Conservation (phyloP, 805 yeast genomes). For the Wickerhamiella domercqiae region DNA sequence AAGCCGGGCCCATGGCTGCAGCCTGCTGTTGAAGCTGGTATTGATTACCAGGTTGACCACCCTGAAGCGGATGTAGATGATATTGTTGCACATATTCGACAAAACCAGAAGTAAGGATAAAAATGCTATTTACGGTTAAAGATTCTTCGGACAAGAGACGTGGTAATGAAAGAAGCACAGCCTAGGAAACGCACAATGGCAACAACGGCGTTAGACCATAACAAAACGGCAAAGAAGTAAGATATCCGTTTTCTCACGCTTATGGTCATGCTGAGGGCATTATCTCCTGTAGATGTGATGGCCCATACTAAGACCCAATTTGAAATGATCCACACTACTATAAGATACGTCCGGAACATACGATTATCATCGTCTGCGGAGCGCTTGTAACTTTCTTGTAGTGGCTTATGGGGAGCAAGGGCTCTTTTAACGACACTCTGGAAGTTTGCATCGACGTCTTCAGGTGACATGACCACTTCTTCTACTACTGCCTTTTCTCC, state of each 20-base stretch:
- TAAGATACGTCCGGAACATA: slow-evolving; percentile 28
- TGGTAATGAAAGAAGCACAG: slow-evolving; percentile 32
- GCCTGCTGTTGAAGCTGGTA: slow-evolving; percentile 35
- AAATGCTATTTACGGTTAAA: slow-evolving; percentile 9
- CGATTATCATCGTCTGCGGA: slow-evolving; percentile 26
- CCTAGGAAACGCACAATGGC: slow-evolving; percentile 44
- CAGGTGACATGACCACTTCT: slow-evolving; percentile 32
- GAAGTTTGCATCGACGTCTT: slow-evolving; percentile 39
- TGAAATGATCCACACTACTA: slow-evolving; percentile 27
- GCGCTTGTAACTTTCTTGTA: slow-evolving; percentile 14
- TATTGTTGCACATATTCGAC: slow-evolving; percentile 26
- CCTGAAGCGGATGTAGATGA: slow-evolving; percentile 42
- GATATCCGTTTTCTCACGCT: slow-evolving; percentile 25
- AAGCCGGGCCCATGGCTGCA: slow-evolving; percentile 87
- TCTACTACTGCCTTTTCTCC: slow-evolving; percentile 40
- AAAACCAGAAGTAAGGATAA: not conserved
- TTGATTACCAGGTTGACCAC: slow-evolving; percentile 66
- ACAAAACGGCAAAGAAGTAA: slow-evolving; percentile 32
- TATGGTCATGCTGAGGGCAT: slow-evolving; percentile 25
- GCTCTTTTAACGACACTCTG: slow-evolving; percentile 35
- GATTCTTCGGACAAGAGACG: slow-evolving; percentile 9
- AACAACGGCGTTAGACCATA: slow-evolving; percentile 49
- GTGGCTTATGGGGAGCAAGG: slow-evolving; percentile 34
- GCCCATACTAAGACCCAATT: slow-evolving; percentile 26
- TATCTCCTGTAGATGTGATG: slow-evolving; percentile 25